Evolutionary conservation across 2,329 filamentous ascomycete genomes (phyloP).

Genomic region (Mycosphaerella sp.): DNA sequence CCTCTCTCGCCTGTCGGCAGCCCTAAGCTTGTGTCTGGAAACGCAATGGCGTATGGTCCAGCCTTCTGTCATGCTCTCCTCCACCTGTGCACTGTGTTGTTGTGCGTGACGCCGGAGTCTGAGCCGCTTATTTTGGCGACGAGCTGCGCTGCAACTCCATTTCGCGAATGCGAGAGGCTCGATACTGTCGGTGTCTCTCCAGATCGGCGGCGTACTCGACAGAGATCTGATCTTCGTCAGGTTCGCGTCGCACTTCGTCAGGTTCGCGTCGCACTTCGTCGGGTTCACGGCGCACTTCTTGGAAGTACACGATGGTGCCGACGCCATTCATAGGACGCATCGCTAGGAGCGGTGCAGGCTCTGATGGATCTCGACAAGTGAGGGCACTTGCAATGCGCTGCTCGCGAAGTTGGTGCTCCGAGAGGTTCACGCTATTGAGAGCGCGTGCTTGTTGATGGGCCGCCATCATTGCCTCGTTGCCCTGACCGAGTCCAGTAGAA

Average conservation of each 20-base stretch:
- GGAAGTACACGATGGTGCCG: background rate
- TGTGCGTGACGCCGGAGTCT: background rate
- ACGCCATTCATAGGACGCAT: background rate
- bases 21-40: no score
- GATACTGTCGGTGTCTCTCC: slow-evolving; percentile 4
- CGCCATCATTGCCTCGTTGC: slow-evolving; percentile 7
- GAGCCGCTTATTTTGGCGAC: background rate
- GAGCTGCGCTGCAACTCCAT: background rate
- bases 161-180: background rate
- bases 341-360: no score
- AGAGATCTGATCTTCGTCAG: background rate
- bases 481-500: slow-evolving; percentile 8
- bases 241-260: background rate
- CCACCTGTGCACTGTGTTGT: background rate
- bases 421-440: slow-evolving; percentile 2
- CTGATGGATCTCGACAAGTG: background rate
- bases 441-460: background rate
- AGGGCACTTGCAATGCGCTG: background rate
- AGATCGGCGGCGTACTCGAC: background rate
- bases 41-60: no score
- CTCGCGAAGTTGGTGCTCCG: slow-evolving; percentile 5
- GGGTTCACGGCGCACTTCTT: no score
- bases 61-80: background rate
- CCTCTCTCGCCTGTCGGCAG: no score
- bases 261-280: background rate